These are phyloP conservation scores for Saposhnikovia divaricata DNA, from an alignment of 129 eudicot species.

Conservation along the genomic window DNA sequence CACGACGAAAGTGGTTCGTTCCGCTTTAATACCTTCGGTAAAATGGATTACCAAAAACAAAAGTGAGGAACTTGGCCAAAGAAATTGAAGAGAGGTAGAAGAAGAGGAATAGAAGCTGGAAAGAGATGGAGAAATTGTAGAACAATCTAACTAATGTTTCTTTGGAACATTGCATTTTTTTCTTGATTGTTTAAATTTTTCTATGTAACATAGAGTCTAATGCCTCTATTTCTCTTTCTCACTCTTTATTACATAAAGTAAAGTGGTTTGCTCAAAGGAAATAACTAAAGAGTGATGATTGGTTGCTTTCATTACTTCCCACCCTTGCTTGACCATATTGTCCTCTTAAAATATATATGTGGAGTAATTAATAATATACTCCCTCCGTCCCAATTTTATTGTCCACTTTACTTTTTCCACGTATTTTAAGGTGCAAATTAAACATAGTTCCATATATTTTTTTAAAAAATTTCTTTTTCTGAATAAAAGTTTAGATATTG, in stretches of 20 bases:
- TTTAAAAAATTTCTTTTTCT: too few species aligned
- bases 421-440: too few species aligned
- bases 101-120: slow-evolving; percentile 73
- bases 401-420: too few species aligned
- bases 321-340: slow-evolving; percentile 16
- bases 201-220: background rate
- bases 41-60: slow-evolving; percentile 49
- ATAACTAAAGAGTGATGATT: slow-evolving; percentile 19
- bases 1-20: background rate
- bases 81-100: slow-evolving; percentile 67
- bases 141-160: slow-evolving; percentile 66
- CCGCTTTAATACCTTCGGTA: slow-evolving; percentile 36
- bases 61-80: slow-evolving; percentile 49
- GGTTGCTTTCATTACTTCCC: slow-evolving; percentile 26
- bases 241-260: slow-evolving; percentile 20
- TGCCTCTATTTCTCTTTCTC: slow-evolving; percentile 12
- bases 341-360: background rate
- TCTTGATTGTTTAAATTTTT: slow-evolving; percentile 5
- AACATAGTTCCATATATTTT: too few species aligned
- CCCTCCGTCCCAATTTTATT: too few species aligned
- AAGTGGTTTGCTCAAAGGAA: slow-evolving; percentile 16
- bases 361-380: too few species aligned
- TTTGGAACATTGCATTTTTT: slow-evolving; percentile 77
- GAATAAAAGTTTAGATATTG: too few species aligned
- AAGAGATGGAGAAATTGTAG: slow-evolving; percentile 69